These are phyloP conservation scores for Suillus sp. DNA, from an alignment of 768 basidiomycete genomes.

Conservation along the genomic window DNA sequence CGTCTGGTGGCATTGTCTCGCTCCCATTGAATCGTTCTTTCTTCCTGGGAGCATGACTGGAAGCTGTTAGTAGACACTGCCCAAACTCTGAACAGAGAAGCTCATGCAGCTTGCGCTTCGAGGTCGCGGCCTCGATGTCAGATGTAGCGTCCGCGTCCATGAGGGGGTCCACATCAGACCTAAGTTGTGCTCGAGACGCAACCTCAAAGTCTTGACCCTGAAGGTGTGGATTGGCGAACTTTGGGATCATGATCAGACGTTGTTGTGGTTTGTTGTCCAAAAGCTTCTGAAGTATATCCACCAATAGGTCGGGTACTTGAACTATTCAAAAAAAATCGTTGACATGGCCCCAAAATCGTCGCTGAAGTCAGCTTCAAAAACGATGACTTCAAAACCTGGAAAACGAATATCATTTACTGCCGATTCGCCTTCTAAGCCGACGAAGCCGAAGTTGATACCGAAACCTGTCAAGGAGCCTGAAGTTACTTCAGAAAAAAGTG, in stretches of 20 bases:
- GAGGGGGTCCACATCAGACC: conserved; percentile 16
- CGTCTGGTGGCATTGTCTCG: background rate
- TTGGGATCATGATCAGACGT: conserved; percentile 33
- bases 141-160: conserved; percentile 13
- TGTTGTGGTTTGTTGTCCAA: conserved; percentile 24
- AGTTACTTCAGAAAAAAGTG: conserved; percentile 4
- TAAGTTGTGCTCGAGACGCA: conserved; percentile 40
- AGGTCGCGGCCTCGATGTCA: conserved; percentile 9
- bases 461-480: conserved; percentile 7
- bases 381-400: conserved; percentile 24
- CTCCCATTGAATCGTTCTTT: conserved; percentile 13
- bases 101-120: conserved; percentile 26
- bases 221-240: conserved; percentile 51
- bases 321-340: background rate
- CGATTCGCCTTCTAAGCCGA: conserved; percentile 13
- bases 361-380: conserved; percentile 14
- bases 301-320: conserved; percentile 1
- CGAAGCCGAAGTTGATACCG: conserved; percentile 10
- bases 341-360: conserved; percentile 10
- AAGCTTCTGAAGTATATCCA: background rate
- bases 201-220: conserved; percentile 33
- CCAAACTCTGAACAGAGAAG: conserved; percentile 27
- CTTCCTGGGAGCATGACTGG: background rate
- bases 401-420: conserved; percentile 15
- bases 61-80: conserved; percentile 12